phyloP scores from a whole-genome alignment of 2,329 filamentous ascomycete genomes.

The Colletotrichum salicis region DNA sequence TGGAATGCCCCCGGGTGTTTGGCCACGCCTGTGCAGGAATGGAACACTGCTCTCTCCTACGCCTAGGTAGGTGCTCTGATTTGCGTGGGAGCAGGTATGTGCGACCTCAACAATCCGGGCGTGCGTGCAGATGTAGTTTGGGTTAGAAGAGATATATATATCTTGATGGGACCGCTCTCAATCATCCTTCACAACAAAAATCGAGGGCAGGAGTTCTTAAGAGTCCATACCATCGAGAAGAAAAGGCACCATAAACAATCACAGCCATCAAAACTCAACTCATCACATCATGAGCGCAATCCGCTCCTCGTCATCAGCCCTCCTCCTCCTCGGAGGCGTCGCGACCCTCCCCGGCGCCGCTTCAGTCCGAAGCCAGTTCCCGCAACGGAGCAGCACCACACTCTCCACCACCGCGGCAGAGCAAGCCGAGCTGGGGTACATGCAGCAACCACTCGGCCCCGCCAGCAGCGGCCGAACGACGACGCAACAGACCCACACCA shows the following conservation, averaged over 20 bases:
- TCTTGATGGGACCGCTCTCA: not conserved
- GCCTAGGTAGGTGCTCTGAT: not conserved
- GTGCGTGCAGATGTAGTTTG: not conserved
- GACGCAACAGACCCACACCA: not conserved
- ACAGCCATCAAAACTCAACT: no score
- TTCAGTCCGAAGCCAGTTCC: constrained; percentile 35
- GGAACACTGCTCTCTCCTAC: not conserved
- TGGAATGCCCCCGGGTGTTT: constrained; percentile 23
- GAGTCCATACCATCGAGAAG: not conserved
- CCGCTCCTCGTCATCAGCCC: constrained; percentile 34
- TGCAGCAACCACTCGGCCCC: constrained; percentile 32
- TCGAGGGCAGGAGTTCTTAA: no score
- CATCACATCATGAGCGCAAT: constrained; percentile 23
- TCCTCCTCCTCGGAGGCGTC: constrained; percentile 39
- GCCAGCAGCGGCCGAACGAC: constrained; percentile 3
- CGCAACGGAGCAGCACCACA: constrained; percentile 6
- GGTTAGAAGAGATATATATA: constrained; percentile 1
- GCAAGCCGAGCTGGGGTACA: constrained; percentile 28
- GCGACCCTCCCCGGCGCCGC: constrained; percentile 38
- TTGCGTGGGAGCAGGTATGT: constrained; percentile 10
- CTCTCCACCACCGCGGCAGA: constrained; percentile 8
- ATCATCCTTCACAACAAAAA: not conserved
- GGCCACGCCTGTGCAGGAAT: constrained; percentile 21
- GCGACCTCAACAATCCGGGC: constrained; percentile 25
- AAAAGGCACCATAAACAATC: no score